These are phyloP conservation scores for Fusarium caatingaense DNA, from an alignment of 2,329 filamentous ascomycete species.

Conservation along the genomic window DNA sequence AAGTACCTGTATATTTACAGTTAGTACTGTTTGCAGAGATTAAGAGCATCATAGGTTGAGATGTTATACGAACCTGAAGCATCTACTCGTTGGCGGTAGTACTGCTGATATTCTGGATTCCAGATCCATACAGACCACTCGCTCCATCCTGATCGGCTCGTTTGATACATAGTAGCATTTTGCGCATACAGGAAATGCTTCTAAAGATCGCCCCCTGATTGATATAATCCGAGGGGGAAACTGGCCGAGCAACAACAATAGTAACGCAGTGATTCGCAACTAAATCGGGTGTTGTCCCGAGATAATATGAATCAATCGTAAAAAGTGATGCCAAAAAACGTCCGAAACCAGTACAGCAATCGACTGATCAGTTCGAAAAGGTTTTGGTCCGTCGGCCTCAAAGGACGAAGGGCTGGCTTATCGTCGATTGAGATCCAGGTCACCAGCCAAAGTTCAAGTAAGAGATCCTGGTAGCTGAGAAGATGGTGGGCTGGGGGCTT, in stretches of 20 bases:
- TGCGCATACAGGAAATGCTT: constrained; percentile 33
- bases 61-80: constrained; percentile 43
- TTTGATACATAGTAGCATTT: constrained; percentile 47
- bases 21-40: constrained; percentile 9
- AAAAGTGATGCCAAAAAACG: not conserved
- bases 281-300: not conserved
- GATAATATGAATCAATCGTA: not conserved
- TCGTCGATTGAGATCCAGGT: constrained; percentile 18
- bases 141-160: constrained; percentile 38
- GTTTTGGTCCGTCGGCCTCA: not conserved
- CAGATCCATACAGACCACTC: constrained; percentile 48
- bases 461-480: constrained; percentile 20
- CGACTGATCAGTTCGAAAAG: not conserved
- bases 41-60: not conserved
- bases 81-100: constrained; percentile 48
- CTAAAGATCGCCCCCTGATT: constrained; percentile 15
- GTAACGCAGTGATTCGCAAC: not conserved
- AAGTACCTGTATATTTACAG: constrained; percentile 34
- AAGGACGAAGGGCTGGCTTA: constrained; percentile 23
- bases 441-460: constrained; percentile 24
- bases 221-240: not conserved
- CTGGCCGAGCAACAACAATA: not conserved
- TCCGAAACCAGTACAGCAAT: not conserved
- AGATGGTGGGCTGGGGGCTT: constrained; percentile 44
- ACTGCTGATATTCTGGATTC: constrained; percentile 40